A percentile compares a stretch with the other conserved stretches of the same genome.
Conservation (phyloP, 176 grass and related monocot genomes). For the Chrysopogon serrulatus region DNA sequence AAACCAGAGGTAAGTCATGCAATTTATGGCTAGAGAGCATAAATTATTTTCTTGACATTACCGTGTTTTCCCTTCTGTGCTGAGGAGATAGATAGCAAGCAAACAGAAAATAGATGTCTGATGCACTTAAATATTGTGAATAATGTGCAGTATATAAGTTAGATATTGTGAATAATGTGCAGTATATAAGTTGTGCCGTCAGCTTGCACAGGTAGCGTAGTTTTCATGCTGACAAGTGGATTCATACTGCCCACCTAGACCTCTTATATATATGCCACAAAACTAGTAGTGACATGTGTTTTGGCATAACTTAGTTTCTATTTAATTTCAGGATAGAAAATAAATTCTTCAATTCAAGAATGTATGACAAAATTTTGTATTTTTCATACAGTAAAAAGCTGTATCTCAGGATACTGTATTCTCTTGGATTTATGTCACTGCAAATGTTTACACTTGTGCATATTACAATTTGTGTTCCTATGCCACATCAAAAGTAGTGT, state of each 20-base stretch:
- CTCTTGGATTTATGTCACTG: neutral
- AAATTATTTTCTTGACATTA: neutral
- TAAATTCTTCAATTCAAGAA: neutral
- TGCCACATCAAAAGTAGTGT: neutral
- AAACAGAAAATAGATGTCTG: neutral
- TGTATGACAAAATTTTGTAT: neutral
- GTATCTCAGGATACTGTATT: neutral
- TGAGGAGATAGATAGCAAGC: neutral
- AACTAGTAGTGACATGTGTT: neutral
- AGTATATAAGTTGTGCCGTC: neutral
- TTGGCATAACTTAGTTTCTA: neutral
- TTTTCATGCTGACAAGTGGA: neutral
- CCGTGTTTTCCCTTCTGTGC: neutral
- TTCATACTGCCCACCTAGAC: neutral
- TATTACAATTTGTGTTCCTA: neutral
- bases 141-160: no score
- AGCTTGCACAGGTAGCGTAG: neutral
- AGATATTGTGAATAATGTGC: neutral
- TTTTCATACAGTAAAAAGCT: neutral
- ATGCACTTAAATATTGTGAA: no score
- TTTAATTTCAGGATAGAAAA: neutral
- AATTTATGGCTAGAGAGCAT: neutral
- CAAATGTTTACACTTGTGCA: neutral
- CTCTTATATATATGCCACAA: neutral
- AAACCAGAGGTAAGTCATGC: constrained; percentile 40